phyloP scores from a whole-genome alignment of 495 filamentous ascomycete genomes.

The Chaetomium tenue region DNA sequence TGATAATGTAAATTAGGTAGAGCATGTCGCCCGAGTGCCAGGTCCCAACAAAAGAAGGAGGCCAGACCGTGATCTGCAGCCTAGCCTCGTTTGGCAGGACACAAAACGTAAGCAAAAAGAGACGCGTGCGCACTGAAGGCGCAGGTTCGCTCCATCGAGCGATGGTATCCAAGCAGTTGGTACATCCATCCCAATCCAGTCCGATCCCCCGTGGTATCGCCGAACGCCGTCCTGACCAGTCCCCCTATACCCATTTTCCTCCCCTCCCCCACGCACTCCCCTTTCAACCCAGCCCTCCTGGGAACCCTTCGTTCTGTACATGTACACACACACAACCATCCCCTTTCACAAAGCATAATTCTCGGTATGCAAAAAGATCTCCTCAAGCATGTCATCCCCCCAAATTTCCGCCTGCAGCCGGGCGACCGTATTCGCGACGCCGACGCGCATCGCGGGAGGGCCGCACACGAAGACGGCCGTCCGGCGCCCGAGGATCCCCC shows the following conservation, averaged over 20 bases:
- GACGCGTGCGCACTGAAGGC: background rate
- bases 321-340: background rate
- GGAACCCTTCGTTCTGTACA: background rate
- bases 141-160: background rate
- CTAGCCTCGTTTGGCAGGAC: background rate
- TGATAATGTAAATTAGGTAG: conserved; percentile 1
- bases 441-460: conserved; percentile 79
- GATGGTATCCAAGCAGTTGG: conserved; percentile 8
- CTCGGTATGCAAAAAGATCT: conserved; percentile 93
- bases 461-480: conserved; percentile 95
- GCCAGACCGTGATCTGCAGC: conserved; percentile 1
- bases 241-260: background rate
- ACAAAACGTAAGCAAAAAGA: background rate
- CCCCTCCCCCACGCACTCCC: background rate
- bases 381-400: conserved; percentile 71
- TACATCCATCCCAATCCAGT: background rate
- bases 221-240: conserved; percentile 5
- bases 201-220: background rate
- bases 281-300: background rate
- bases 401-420: conserved; percentile 78
- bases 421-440: conserved; percentile 80
- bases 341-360: conserved; percentile 72
- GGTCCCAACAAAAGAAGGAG: conserved; percentile 10
- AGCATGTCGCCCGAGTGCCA: background rate
- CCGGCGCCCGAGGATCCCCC: conserved; percentile 70